phyloP scores from a whole-genome alignment of 345 rosid genomes.

The Moricandia moricandioides region DNA sequence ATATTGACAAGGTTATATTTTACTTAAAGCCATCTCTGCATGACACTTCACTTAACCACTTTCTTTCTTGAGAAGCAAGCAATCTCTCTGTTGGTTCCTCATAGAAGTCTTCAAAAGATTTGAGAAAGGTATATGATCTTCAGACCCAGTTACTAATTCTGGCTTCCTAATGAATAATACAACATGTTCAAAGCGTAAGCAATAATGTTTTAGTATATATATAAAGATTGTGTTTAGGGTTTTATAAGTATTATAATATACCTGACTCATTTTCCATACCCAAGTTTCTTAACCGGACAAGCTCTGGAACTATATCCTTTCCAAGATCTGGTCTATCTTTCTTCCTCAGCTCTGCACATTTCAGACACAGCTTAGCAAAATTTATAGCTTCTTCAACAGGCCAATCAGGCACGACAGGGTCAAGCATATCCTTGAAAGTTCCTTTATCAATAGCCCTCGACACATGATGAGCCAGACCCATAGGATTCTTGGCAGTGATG shows the following conservation, averaged over 20 bases:
- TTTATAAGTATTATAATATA: neutral
- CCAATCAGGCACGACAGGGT: conserved; percentile 63
- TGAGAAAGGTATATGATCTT: conserved; percentile 6
- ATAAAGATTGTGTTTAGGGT: neutral
- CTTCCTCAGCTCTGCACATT: conserved; percentile 75
- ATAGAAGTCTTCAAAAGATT: neutral
- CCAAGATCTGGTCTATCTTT: conserved; percentile 83
- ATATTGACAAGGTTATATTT: conserved; percentile 18
- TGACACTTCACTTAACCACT: conserved; percentile 32
- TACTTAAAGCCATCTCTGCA: neutral
- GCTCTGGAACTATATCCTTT: conserved; percentile 65
- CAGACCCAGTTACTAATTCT: conserved; percentile 13
- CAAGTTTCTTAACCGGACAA: conserved; percentile 54
- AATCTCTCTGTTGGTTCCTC: conserved; percentile 19
- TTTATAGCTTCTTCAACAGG: conserved; percentile 64
- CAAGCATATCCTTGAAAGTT: conserved; percentile 60
- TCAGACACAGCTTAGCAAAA: conserved; percentile 60
- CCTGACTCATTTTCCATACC: conserved; percentile 38
- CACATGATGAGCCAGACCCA: conserved; percentile 87
- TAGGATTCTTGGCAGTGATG: conserved; percentile 78
- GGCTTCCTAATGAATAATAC: conserved; percentile 10
- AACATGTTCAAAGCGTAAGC: neutral
- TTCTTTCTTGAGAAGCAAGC: conserved; percentile 27
- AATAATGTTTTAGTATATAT: neutral
- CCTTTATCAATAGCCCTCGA: conserved; percentile 63